Percentiles rank a stretch among this genome's conserved stretches.
phyloP scores from a whole-genome alignment of 306 rosid genomes.

The Sophora flavescens region DNA sequence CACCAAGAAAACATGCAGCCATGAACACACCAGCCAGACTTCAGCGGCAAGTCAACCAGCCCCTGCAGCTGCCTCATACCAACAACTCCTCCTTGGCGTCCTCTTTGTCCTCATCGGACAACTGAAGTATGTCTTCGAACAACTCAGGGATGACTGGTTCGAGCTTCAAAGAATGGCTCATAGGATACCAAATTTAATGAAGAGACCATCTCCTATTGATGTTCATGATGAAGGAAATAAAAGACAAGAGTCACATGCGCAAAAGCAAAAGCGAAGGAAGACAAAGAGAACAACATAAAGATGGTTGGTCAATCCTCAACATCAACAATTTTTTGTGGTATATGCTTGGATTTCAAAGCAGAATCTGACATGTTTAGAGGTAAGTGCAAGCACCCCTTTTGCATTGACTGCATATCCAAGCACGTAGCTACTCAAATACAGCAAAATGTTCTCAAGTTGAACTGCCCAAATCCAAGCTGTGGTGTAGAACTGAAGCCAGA shows the following conservation, averaged over 20 bases:
- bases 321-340: background rate
- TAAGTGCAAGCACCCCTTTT: constrained; percentile 34
- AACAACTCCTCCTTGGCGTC: background rate
- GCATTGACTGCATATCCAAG: constrained; percentile 32
- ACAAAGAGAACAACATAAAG: too few species aligned
- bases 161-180: background rate
- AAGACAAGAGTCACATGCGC: too few species aligned
- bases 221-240: background rate
- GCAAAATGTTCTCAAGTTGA: constrained; percentile 7
- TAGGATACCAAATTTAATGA: background rate
- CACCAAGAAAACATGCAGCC: too few species aligned
- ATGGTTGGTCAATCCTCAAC: too few species aligned
- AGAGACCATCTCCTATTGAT: background rate
- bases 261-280: background rate
- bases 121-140: background rate
- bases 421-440: background rate
- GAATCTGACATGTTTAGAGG: background rate
- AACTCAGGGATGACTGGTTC: background rate
- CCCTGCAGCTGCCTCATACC: background rate
- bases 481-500: constrained; percentile 6
- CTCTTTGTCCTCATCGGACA: background rate
- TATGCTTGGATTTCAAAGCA: constrained; percentile 23
- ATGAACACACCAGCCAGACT: background rate
- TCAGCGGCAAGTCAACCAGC: background rate
- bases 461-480: constrained; percentile 34